Percentiles rank a stretch among this genome's conserved stretches.
Conservation (phyloP, 345 rosid species). For the Salix koriyanagi region DNA sequence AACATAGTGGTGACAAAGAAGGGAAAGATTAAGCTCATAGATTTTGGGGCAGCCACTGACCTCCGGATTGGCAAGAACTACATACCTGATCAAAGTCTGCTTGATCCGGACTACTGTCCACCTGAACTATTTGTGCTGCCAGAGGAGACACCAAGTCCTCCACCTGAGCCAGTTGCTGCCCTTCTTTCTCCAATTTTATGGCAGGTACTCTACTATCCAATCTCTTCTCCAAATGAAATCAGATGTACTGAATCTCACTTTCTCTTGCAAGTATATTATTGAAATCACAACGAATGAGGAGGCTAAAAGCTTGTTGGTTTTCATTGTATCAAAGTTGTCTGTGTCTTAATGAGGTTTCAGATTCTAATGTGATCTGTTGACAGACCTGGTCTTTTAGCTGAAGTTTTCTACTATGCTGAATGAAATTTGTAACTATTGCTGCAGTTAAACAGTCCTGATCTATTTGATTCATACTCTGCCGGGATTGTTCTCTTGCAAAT, state of each 20-base stretch:
- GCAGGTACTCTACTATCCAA: conserved; percentile 50
- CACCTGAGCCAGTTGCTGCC: conserved; percentile 92
- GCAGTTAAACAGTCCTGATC: conserved; percentile 94
- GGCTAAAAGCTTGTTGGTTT: too few relatives aligned
- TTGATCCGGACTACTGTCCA: conserved; percentile 91
- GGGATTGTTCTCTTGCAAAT: conserved; percentile 91
- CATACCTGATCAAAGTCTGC: conserved; percentile 56
- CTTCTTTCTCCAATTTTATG: conserved; percentile 80
- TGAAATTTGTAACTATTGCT: conserved; percentile 15
- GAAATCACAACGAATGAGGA: too few relatives aligned
- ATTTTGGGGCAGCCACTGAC: conserved; percentile 94
- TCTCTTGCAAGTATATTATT: background rate
- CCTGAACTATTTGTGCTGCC: conserved; percentile 95
- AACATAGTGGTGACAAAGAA: conserved; percentile 88
- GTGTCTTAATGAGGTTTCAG: background rate
- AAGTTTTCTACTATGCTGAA: conserved; percentile 4
- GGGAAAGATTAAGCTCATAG: conserved; percentile 89
- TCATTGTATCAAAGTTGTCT: too few relatives aligned
- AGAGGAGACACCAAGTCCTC: conserved; percentile 87
- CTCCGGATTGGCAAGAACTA: conserved; percentile 97
- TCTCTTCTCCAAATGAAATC: background rate
- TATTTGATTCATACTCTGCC: conserved; percentile 84
- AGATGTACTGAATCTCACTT: background rate
- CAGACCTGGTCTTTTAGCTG: background rate
- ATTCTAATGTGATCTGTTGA: background rate